phyloP scores from a whole-genome alignment of 148 eudicot species.

The Chenopodium formosanum region DNA sequence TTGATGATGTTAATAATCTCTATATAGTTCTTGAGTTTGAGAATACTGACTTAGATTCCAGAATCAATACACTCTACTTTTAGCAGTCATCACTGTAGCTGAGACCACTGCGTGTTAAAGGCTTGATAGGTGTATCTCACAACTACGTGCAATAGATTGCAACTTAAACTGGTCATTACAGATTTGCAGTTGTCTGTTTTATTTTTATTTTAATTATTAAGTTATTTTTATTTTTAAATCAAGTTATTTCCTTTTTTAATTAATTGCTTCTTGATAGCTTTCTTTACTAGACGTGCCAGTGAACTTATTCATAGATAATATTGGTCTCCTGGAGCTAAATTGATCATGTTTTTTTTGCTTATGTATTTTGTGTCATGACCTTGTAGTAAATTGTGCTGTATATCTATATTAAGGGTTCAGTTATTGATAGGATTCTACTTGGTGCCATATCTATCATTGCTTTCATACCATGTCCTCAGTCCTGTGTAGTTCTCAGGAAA shows the following conservation, averaged over 20 bases:
- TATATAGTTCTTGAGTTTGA: neutral
- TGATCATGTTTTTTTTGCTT: neutral
- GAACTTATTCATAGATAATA: neutral
- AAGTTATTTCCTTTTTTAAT: neutral
- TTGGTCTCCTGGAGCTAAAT: neutral
- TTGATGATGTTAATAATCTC: neutral
- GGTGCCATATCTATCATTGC: neutral
- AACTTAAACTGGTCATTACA: no score
- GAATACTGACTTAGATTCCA: neutral
- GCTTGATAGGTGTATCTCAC: neutral
- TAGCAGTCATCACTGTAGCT: neutral
- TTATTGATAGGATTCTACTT: neutral
- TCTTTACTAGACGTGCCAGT: neutral
- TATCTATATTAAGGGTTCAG: neutral
- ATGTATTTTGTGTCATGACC: neutral
- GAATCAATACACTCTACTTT: neutral
- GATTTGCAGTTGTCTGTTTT: no score
- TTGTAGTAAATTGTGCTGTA: neutral
- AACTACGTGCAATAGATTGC: neutral
- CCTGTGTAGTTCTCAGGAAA: neutral
- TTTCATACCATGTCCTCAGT: neutral
- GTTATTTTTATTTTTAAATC: neutral
- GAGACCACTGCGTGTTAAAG: neutral
- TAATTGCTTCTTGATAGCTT: neutral
- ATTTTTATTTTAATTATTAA: no score